Evolutionary conservation across 208 protist genomes (phyloP).

Genomic region (Leishmania aethiopica): DNA sequence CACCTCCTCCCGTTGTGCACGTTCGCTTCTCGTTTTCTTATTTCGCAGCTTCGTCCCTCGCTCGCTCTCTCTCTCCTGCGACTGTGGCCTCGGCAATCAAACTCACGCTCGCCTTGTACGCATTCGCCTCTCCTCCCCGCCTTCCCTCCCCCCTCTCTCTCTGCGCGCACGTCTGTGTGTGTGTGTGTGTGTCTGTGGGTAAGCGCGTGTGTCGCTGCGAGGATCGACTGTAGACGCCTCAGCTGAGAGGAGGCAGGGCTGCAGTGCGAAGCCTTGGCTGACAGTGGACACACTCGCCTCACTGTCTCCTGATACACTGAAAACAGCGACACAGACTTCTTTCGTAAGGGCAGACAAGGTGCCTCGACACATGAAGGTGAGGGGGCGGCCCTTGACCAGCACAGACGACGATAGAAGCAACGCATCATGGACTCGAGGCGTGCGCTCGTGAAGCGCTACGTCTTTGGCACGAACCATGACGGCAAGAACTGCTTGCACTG

Average conservation of each 20-base stretch:
- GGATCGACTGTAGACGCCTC: not conserved
- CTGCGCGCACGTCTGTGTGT: not conserved
- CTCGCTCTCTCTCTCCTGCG: not conserved
- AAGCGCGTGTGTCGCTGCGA: not conserved
- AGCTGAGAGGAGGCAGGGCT: not conserved
- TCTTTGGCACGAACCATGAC: constrained; percentile 75
- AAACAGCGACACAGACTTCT: not conserved
- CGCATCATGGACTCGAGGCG: constrained; percentile 41
- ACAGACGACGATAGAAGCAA: not conserved
- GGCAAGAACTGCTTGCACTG: constrained; percentile 72
- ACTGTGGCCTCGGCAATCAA: not conserved
- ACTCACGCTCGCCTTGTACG: not conserved
- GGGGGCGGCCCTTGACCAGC: not conserved
- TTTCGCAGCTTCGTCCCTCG: not conserved
- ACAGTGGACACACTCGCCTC: not conserved
- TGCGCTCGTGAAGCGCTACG: constrained; percentile 78
- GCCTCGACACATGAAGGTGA: not conserved
- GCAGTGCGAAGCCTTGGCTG: not conserved
- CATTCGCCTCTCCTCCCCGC: not conserved
- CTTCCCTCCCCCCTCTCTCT: not conserved
- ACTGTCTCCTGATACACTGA: not conserved
- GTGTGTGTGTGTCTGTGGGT: not conserved
- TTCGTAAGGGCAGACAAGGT: not conserved
- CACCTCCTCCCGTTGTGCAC: not conserved
- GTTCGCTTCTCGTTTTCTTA: not conserved